Percentiles rank a stretch among this genome's conserved stretches.
These are phyloP conservation scores for Candida vaughaniae DNA, from an alignment of 805 yeast species.

Conservation along the genomic window DNA sequence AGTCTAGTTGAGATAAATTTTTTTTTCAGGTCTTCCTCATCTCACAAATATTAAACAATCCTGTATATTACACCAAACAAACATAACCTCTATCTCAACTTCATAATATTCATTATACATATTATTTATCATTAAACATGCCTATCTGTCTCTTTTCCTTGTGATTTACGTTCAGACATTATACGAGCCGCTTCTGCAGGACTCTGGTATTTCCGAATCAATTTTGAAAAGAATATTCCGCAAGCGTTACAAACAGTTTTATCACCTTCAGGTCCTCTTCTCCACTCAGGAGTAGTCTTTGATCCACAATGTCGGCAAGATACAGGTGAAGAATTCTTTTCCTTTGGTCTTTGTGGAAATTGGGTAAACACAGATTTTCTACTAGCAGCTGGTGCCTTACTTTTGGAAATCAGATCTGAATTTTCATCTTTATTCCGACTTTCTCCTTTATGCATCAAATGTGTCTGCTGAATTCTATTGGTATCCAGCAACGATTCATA, in stretches of 20 bases:
- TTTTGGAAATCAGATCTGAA: too few species aligned
- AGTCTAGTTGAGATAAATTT: conserved; percentile 1
- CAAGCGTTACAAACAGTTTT: conserved; percentile 90
- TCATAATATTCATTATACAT: neutral
- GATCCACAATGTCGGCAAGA: conserved; percentile 63
- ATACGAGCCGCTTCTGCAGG: conserved; percentile 37
- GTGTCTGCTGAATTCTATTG: too few species aligned
- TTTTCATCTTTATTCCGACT: neutral
- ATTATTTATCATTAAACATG: conserved; percentile 7
- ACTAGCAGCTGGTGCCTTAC: neutral
- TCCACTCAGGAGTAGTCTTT: conserved; percentile 86
- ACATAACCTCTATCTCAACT: too few species aligned
- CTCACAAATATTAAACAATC: conserved; percentile 2
- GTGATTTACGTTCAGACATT: conserved; percentile 22
- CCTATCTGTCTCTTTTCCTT: conserved; percentile 18
- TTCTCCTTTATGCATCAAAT: neutral
- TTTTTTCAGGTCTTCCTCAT: conserved; percentile 3
- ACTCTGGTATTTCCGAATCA: conserved; percentile 48
- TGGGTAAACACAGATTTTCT: neutral
- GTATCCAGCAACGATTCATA: too few species aligned
- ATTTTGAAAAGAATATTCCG: conserved; percentile 71
- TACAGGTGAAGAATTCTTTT: neutral
- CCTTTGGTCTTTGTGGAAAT: neutral
- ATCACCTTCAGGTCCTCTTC: conserved; percentile 83
- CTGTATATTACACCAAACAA: conserved; percentile 5